Percentiles rank a stretch among this genome's conserved stretches.
Evolutionary conservation across 2,329 filamentous ascomycete genomes (phyloP).

Genomic region (Claviceps sp.): DNA sequence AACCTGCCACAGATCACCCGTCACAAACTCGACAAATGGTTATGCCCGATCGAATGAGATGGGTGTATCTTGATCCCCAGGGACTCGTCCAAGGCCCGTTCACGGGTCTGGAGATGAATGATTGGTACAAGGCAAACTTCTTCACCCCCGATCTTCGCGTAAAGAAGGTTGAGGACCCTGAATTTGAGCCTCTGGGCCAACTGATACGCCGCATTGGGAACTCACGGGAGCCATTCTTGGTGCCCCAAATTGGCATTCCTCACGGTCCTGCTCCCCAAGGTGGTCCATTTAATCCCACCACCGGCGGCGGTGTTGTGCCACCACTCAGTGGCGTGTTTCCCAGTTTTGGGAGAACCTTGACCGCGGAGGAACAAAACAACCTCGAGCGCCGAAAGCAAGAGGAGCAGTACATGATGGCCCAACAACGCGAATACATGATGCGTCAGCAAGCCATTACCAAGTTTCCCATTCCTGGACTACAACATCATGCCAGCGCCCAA

Average conservation of each 20-base stretch:
- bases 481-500: slow-evolving; percentile 90
- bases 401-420: slow-evolving; percentile 91
- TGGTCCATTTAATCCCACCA: slow-evolving; percentile 34
- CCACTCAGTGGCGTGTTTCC: slow-evolving; percentile 90
- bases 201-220: slow-evolving; percentile 93
- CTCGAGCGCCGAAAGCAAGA: slow-evolving; percentile 93
- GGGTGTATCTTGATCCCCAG: slow-evolving; percentile 94
- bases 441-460: slow-evolving; percentile 71
- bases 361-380: slow-evolving; percentile 95
- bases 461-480: slow-evolving; percentile 54
- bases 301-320: slow-evolving; percentile 55
- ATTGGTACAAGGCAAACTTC: slow-evolving; percentile 98
- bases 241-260: slow-evolving; percentile 89
- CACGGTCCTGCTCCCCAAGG: slow-evolving; percentile 58
- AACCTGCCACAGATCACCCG: slow-evolving; percentile 37
- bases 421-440: slow-evolving; percentile 84
- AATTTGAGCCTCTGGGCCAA: slow-evolving; percentile 91
- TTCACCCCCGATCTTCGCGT: slow-evolving; percentile 91
- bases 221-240: slow-evolving; percentile 90
- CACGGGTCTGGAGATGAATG: slow-evolving; percentile 96
- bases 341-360: slow-evolving; percentile 90
- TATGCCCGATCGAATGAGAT: slow-evolving; percentile 97
- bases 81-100: slow-evolving; percentile 88
- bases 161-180: slow-evolving; percentile 83
- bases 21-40: slow-evolving; percentile 82